phyloP scores from a whole-genome alignment of 2,329 filamentous ascomycete genomes.

The Alternaria rosae region DNA sequence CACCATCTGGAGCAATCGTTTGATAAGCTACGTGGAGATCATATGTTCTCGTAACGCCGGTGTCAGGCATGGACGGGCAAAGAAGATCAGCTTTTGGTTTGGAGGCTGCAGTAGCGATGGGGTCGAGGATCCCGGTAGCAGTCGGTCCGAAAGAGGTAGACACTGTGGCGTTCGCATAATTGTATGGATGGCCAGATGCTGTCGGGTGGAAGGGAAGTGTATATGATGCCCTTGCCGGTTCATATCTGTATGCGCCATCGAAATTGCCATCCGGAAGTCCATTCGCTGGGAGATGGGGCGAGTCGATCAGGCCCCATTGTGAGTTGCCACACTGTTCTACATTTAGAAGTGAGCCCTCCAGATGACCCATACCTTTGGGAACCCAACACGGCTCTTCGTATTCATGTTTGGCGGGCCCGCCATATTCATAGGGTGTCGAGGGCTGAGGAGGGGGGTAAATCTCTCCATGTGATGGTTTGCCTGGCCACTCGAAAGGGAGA shows the following conservation, averaged over 20 bases:
- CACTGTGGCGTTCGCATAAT: conserved; percentile 15
- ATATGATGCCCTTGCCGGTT: not conserved
- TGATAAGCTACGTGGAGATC: conserved; percentile 37
- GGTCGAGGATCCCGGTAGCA: not conserved
- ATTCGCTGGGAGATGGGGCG: conserved; percentile 32
- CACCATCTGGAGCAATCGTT: conserved; percentile 41
- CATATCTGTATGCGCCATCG: conserved; percentile 3
- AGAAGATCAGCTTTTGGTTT: conserved; percentile 18
- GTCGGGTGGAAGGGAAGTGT: conserved; percentile 15
- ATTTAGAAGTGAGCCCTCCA: conserved; percentile 30
- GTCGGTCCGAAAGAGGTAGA: conserved; percentile 6
- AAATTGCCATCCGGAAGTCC: conserved; percentile 24
- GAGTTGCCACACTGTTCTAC: conserved; percentile 38
- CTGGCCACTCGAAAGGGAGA: conserved; percentile 37
- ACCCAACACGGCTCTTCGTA: conserved; percentile 41
- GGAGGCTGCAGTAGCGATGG: not conserved
- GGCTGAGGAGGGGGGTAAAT: conserved; percentile 26
- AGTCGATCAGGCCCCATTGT: conserved; percentile 38
- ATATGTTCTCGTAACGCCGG: conserved; percentile 42
- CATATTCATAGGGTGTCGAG: conserved; percentile 32
- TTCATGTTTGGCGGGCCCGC: conserved; percentile 24
- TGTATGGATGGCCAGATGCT: conserved; percentile 5
- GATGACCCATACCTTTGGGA: conserved; percentile 27
- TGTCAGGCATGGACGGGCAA: conserved; percentile 41
- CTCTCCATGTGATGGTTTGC: conserved; percentile 30